phyloP scores from a whole-genome alignment of 2,329 filamentous ascomycete species.

The Cylindrodendrum hubeiense region DNA sequence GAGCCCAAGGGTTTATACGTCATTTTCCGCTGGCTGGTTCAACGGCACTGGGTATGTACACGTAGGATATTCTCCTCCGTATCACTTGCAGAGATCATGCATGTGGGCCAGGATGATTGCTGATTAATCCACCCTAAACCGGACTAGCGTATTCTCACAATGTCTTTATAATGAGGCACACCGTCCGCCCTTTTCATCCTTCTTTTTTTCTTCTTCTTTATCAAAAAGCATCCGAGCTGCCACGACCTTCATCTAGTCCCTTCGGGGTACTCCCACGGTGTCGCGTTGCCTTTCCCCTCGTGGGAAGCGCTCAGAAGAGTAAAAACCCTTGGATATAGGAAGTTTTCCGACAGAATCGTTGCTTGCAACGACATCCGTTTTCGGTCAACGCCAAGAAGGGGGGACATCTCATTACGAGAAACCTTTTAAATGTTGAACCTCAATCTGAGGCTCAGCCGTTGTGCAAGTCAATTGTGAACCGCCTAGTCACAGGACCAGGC shows the following conservation, averaged over 20 bases:
- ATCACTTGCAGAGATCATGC: not conserved
- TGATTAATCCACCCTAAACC: conserved; percentile 33
- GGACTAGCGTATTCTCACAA: conserved; percentile 38
- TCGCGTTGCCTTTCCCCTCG: conserved; percentile 69
- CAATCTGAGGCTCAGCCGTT: not conserved
- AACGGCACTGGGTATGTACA: not conserved
- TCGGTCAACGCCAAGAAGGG: conserved; percentile 72
- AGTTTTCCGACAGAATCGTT: conserved; percentile 65
- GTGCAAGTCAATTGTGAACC: no score
- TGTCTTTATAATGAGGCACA: conserved; percentile 40
- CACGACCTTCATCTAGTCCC: conserved; percentile 70
- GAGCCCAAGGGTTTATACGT: not conserved
- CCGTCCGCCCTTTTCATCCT: conserved; percentile 47
- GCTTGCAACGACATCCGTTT: conserved; percentile 54
- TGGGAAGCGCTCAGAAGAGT: conserved; percentile 69
- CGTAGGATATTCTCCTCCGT: not conserved
- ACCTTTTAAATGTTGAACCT: conserved; percentile 6
- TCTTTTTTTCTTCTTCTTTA: conserved; percentile 62
- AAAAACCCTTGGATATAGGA: conserved; percentile 72
- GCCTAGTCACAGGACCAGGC: no score
- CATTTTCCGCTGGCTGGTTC: not conserved
- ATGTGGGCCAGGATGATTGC: not conserved
- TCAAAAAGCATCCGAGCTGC: conserved; percentile 75
- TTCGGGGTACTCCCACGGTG: conserved; percentile 61
- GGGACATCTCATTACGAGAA: conserved; percentile 60